A percentile compares a stretch with the other conserved stretches of the same genome.
Conservation (phyloP, 306 rosid genomes). For the Lablab purpureus region DNA sequence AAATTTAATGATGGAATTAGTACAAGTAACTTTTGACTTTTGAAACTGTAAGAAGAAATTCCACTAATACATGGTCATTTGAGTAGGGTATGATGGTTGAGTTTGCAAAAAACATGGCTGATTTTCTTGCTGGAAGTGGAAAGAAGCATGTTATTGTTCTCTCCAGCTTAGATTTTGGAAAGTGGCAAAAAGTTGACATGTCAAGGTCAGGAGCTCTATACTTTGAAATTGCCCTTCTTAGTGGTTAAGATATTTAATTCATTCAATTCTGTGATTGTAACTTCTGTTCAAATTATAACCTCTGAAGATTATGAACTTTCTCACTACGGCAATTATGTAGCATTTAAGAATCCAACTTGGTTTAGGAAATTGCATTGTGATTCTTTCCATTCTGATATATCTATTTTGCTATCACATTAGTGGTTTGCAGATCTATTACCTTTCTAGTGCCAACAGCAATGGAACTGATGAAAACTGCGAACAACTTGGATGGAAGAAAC, state of each 20-base stretch:
- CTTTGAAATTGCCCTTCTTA: constrained; percentile 2
- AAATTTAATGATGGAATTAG: constrained; percentile 12
- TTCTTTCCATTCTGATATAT: constrained; percentile 44
- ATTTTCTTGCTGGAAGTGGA: constrained; percentile 69
- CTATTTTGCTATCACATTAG: constrained; percentile 53
- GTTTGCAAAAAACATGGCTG: constrained; percentile 78
- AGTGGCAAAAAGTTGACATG: constrained; percentile 85
- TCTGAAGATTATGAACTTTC: background rate
- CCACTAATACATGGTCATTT: constrained; percentile 38
- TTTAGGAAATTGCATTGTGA: constrained; percentile 22
- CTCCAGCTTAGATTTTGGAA: constrained; percentile 92
- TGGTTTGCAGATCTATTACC: constrained; percentile 86
- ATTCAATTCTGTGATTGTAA: background rate
- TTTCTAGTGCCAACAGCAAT: constrained; percentile 71
- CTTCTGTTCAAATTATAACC: constrained; percentile 16
- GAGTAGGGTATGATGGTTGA: constrained; percentile 82
- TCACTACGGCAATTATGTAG: background rate
- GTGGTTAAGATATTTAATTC: constrained; percentile 11
- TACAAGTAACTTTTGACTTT: constrained; percentile 1
- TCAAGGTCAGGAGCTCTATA: constrained; percentile 63
- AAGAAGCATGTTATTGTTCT: constrained; percentile 80
- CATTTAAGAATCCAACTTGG: constrained; percentile 29
- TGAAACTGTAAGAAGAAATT: constrained; percentile 23
- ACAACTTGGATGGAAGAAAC: constrained; percentile 81
- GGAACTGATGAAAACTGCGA: constrained; percentile 84